Evolutionary conservation across 140 eudicot species (phyloP).

Genomic region (Cichorium intybus): DNA sequence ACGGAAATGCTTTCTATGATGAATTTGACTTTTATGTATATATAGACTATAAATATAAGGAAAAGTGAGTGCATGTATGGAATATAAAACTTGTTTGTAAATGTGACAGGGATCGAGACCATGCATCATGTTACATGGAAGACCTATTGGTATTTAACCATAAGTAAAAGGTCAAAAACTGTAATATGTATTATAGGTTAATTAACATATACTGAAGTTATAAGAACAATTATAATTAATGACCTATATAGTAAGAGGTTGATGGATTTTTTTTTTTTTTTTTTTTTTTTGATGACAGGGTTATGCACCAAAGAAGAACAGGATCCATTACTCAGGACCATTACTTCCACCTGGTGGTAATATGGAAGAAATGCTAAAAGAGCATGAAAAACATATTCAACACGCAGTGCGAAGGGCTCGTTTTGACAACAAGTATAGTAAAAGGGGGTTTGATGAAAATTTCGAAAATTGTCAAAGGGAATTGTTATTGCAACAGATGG

Average conservation of each 20-base stretch:
- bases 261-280: background rate
- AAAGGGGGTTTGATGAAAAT: conserved; percentile 17
- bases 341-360: conserved; percentile 53
- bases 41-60: too few relatives aligned
- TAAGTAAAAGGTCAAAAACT: background rate
- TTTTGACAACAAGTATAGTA: conserved; percentile 38
- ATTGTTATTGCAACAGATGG: conserved; percentile 33
- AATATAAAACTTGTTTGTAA: background rate
- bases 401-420: conserved; percentile 53
- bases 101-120: background rate
- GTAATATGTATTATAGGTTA: background rate
- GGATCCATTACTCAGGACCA: conserved; percentile 75
- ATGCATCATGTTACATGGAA: background rate
- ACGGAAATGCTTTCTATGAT: too few relatives aligned
- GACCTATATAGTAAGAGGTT: background rate
- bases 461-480: conserved; percentile 44
- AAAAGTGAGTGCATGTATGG: background rate
- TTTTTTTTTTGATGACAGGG: conserved; percentile 19
- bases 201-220: background rate
- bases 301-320: conserved; percentile 36
- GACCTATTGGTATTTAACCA: background rate
- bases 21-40: too few relatives aligned
- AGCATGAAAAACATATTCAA: conserved; percentile 60
- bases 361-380: conserved; percentile 63
- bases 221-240: too few relatives aligned